Evolutionary conservation across 192 early-diverging fungal species (phyloP).

Genomic region (Bifiguratus adelaidae): DNA sequence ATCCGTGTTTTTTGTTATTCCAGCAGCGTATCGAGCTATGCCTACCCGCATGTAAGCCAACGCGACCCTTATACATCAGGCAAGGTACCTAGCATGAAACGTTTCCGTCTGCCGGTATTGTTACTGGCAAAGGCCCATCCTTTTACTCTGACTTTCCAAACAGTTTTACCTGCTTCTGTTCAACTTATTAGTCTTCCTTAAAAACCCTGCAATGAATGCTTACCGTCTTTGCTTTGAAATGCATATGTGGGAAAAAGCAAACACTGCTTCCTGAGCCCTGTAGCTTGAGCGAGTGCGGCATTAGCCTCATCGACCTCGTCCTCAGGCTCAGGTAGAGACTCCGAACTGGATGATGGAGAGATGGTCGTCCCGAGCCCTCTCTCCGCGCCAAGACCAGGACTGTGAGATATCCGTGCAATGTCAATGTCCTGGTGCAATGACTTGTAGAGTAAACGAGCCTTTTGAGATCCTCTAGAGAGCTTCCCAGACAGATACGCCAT

Average conservation of each 20-base stretch:
- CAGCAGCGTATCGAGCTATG: constrained; percentile 15
- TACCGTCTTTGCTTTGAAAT: constrained; percentile 13
- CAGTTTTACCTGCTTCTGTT: constrained; percentile 2
- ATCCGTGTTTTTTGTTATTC: constrained; percentile 5
- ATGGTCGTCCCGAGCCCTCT: no score
- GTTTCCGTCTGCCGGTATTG: constrained; percentile 7
- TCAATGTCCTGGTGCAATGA: no score
- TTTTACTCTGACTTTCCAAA: constrained; percentile 15
- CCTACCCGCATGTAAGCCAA: constrained; percentile 4
- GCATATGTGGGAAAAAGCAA: constrained; percentile 39
- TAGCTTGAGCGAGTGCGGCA: neutral
- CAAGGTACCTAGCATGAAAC: constrained; percentile 15
- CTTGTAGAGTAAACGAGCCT: no score
- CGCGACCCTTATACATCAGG: neutral
- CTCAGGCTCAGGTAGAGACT: no score
- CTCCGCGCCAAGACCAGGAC: no score
- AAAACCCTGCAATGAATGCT: neutral
- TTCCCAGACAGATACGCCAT: no score
- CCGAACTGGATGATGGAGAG: no score
- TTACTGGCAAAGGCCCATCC: constrained; percentile 25
- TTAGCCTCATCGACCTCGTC: neutral
- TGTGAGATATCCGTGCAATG: no score
- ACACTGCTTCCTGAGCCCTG: constrained; percentile 22
- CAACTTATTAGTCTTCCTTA: neutral
- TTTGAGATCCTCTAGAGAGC: no score